phyloP scores from a whole-genome alignment of 2,329 filamentous ascomycete species.

The Pyrenochaeta sp. region DNA sequence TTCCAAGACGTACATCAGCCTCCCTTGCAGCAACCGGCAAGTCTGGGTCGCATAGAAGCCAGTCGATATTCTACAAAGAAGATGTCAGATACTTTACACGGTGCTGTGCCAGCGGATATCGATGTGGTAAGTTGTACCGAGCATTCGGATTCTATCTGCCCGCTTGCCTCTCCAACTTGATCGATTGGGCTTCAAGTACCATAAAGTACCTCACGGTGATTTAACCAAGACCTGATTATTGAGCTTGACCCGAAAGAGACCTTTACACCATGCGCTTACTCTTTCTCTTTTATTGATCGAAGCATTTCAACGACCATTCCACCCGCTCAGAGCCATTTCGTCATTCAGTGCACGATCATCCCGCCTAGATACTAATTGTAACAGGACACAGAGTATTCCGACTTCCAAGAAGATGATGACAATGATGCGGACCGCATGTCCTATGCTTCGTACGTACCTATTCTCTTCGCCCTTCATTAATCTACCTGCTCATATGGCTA shows the following conservation, averaged over 20 bases:
- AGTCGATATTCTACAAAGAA: conserved; percentile 1
- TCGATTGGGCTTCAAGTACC: not conserved
- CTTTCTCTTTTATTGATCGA: too few relatives aligned
- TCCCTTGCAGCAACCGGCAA: not conserved
- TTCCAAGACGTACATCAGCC: not conserved
- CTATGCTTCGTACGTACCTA: conserved; percentile 31
- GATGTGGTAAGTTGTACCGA: conserved; percentile 21
- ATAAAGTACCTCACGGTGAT: too few relatives aligned
- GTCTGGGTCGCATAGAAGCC: not conserved
- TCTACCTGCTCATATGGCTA: not conserved
- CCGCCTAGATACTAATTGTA: not conserved
- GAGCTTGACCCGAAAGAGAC: too few relatives aligned
- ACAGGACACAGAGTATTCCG: conserved; percentile 37
- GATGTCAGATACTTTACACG: conserved; percentile 3
- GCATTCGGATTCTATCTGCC: not conserved
- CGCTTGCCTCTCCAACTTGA: not conserved
- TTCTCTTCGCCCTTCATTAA: not conserved
- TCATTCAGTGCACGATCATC: too few relatives aligned
- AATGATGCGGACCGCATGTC: conserved; percentile 37
- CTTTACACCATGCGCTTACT: too few relatives aligned
- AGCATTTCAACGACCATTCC: too few relatives aligned
- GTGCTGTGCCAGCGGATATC: conserved; percentile 8
- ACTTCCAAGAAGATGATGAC: conserved; percentile 32
- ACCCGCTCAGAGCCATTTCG: too few relatives aligned
- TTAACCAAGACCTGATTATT: too few relatives aligned